These are phyloP conservation scores for Fusarium sp. DNA, from an alignment of 2,329 filamentous ascomycete genomes.

Conservation along the genomic window DNA sequence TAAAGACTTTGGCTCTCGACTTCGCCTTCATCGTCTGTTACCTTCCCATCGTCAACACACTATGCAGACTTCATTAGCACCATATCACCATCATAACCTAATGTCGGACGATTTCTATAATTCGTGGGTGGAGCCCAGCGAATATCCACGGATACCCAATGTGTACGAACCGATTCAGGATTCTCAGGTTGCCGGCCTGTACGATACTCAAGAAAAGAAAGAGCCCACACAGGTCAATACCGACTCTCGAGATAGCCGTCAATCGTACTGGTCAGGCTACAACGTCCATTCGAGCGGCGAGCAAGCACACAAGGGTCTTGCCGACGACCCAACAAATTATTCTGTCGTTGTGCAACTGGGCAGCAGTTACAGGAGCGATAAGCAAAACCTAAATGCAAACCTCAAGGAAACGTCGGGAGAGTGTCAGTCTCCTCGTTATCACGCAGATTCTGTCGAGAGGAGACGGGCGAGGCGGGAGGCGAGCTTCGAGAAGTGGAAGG, in stretches of 20 bases:
- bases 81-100: constrained; percentile 22
- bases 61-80: constrained; percentile 30
- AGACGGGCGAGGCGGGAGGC: constrained; percentile 39
- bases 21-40: not conserved
- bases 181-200: constrained; percentile 11
- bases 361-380: constrained; percentile 28
- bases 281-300: constrained; percentile 4
- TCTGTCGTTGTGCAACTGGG: constrained; percentile 25
- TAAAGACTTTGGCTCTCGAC: constrained; percentile 13
- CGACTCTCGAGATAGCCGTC: constrained; percentile 6
- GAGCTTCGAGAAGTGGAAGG: constrained; percentile 43
- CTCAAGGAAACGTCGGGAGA: constrained; percentile 5
- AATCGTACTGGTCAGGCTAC: constrained; percentile 12
- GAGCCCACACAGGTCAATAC: constrained; percentile 1
- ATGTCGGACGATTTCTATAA: constrained; percentile 34
- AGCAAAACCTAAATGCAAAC: not conserved
- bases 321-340: constrained; percentile 27
- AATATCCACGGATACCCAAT: constrained; percentile 42
- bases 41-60: not conserved
- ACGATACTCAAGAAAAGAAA: constrained; percentile 22
- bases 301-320: not conserved
- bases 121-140: constrained; percentile 37
- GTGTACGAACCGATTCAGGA: constrained; percentile 43
- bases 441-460: constrained; percentile 16
- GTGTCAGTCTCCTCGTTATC: constrained; percentile 6